A percentile compares a stretch with the other conserved stretches of the same genome.
Evolutionary conservation across 2,329 filamentous ascomycete species (phyloP).

Genomic region (Verticillium zaregamsianum): DNA sequence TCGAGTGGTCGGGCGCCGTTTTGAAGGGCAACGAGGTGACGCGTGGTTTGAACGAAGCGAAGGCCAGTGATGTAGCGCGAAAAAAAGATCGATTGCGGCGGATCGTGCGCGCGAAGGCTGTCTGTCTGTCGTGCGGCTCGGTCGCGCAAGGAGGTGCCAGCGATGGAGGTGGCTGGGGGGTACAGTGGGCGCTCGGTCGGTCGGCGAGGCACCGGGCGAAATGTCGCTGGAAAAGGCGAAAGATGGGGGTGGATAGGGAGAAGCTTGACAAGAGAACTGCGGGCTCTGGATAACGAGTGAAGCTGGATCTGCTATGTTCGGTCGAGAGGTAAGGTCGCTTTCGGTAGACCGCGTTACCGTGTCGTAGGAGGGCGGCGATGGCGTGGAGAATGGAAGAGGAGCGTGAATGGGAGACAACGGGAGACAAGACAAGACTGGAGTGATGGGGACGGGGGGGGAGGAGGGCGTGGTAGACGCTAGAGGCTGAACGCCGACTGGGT

Average conservation of each 20-base stretch:
- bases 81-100: neutral
- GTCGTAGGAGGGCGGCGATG: neutral
- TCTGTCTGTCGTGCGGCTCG: neutral
- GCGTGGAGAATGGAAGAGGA: neutral
- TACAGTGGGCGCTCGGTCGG: neutral
- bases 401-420: neutral
- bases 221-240: neutral
- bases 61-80: neutral
- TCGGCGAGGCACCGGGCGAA: neutral
- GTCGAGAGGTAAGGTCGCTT: neutral
- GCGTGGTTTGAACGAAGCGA: neutral
- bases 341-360: neutral
- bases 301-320: neutral
- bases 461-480: slow-evolving; percentile 29
- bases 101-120: neutral
- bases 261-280: neutral
- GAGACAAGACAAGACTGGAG: neutral
- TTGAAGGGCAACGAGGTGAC: neutral
- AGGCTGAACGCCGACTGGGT: slow-evolving; percentile 36
- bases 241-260: neutral
- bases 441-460: neutral
- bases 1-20: neutral
- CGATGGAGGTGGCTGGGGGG: neutral
- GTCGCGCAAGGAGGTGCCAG: neutral
- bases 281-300: neutral